A percentile compares a stretch with the other conserved stretches of the same genome.
Conservation (phyloP, 495 filamentous ascomycete species). For the Penicillium macrosclerotiorum region DNA sequence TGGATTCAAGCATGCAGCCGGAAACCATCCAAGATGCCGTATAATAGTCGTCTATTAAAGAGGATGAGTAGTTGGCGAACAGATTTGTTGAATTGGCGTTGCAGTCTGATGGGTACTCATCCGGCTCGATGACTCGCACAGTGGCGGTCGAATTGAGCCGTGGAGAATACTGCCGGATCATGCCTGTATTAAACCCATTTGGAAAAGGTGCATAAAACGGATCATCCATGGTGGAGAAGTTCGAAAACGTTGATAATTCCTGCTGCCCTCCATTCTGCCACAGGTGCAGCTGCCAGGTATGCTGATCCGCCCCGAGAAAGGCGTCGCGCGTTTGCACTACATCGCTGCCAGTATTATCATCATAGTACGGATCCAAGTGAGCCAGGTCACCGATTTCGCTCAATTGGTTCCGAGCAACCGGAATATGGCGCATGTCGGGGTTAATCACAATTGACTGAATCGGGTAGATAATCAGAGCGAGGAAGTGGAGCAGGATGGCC, state of each 20-base stretch:
- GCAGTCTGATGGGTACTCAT: not conserved
- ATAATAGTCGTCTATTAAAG: not conserved
- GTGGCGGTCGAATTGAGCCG: constrained; percentile 23
- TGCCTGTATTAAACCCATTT: constrained; percentile 17
- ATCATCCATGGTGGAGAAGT: constrained; percentile 7
- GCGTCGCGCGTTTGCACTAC: constrained; percentile 10
- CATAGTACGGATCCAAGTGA: not conserved
- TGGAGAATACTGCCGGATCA: constrained; percentile 21
- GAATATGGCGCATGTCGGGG: constrained; percentile 3
- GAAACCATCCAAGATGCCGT: not conserved
- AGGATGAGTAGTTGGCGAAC: not conserved
- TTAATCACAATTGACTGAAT: constrained; percentile 23
- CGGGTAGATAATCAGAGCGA: constrained; percentile 21
- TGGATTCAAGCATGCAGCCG: not conserved
- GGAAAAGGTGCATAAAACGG: constrained; percentile 18
- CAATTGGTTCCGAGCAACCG: not conserved
- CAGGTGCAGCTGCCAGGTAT: constrained; percentile 7
- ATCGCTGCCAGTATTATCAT: not conserved
- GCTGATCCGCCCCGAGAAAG: constrained; percentile 3
- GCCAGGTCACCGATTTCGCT: not conserved
- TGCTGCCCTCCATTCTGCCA: constrained; percentile 5
- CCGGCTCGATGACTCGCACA: not conserved
- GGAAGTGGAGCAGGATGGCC: constrained; percentile 18
- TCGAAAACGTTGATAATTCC: constrained; percentile 5
- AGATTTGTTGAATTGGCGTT: not conserved